A percentile compares a stretch with the other conserved stretches of the same genome.
Conservation (phyloP, 2,329 filamentous ascomycete genomes). For the Curvularia eragrostidis region DNA sequence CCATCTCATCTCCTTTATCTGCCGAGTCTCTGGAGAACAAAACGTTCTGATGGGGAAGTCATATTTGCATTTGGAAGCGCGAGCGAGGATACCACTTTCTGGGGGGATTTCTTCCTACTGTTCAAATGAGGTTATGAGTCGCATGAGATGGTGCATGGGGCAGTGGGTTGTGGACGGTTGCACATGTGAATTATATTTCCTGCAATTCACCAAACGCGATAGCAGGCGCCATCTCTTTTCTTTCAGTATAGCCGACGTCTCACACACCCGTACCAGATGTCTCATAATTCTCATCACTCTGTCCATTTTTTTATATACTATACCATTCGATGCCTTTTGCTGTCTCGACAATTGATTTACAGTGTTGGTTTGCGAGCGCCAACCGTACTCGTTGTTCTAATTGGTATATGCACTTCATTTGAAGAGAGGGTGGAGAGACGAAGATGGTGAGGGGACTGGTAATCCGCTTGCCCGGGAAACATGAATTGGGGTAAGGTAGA, state of each 20-base stretch:
- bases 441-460: neutral
- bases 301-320: neutral
- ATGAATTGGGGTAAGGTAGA: neutral
- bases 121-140: slow-evolving; percentile 28
- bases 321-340: neutral
- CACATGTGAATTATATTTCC: slow-evolving; percentile 3
- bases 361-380: too few relatives aligned
- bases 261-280: neutral
- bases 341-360: neutral
- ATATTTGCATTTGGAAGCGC: slow-evolving; percentile 45
- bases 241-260: neutral
- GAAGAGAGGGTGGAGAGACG: neutral
- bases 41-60: slow-evolving; percentile 24
- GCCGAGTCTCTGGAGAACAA: slow-evolving; percentile 54
- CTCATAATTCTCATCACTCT: neutral
- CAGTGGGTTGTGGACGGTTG: neutral
- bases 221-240: neutral
- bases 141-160: slow-evolving; percentile 13
- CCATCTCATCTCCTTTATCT: slow-evolving; percentile 1
- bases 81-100: slow-evolving; percentile 44
- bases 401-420: neutral
- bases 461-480: neutral
- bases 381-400: too few relatives aligned
- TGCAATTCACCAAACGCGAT: neutral
- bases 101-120: slow-evolving; percentile 19